These are phyloP conservation scores for Cladophialophora exuberans DNA, from an alignment of 2,329 filamentous ascomycete genomes.

Conservation along the genomic window DNA sequence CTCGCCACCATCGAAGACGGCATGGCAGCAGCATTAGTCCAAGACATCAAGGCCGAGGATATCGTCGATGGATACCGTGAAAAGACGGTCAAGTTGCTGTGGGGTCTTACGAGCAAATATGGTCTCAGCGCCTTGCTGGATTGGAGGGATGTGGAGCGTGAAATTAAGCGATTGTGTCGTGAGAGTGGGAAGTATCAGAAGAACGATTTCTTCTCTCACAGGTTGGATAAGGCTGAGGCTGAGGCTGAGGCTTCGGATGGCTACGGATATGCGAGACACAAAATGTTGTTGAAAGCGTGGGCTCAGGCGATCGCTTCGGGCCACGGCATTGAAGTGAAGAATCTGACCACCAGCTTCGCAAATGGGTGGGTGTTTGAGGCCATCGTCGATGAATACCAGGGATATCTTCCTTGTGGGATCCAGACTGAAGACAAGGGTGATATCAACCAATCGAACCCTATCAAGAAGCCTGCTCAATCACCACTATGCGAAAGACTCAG, in stretches of 20 bases:
- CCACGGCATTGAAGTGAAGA: slow-evolving; percentile 52
- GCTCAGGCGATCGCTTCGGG: slow-evolving; percentile 54
- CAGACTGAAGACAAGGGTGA: too few relatives aligned
- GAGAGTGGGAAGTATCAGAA: slow-evolving; percentile 24
- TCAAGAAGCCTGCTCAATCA: too few relatives aligned
- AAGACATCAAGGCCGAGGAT: slow-evolving; percentile 57
- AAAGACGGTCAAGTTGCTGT: slow-evolving; percentile 64
- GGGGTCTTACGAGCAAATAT: slow-evolving; percentile 62
- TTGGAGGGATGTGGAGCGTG: slow-evolving; percentile 56
- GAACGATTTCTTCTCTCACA: slow-evolving; percentile 31
- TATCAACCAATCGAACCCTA: neutral
- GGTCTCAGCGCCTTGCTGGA: slow-evolving; percentile 59
- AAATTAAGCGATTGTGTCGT: slow-evolving; percentile 50
- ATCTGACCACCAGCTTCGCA: slow-evolving; percentile 62
- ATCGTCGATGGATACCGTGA: slow-evolving; percentile 68
- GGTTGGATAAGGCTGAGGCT: slow-evolving; percentile 34
- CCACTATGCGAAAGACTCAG: slow-evolving; percentile 23
- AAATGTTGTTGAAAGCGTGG: slow-evolving; percentile 59
- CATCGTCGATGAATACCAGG: slow-evolving; percentile 62
- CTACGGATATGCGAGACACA: slow-evolving; percentile 36
- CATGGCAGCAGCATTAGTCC: slow-evolving; percentile 44
- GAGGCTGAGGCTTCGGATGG: too few relatives aligned
- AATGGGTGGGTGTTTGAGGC: slow-evolving; percentile 57
- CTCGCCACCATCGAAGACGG: slow-evolving; percentile 50
- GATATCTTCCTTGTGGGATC: slow-evolving; percentile 31